Evolutionary conservation across 768 basidiomycete species (phyloP), one percentile per base, ranked within the genome.

Genomic region (Paxillus involutus): DNA sequence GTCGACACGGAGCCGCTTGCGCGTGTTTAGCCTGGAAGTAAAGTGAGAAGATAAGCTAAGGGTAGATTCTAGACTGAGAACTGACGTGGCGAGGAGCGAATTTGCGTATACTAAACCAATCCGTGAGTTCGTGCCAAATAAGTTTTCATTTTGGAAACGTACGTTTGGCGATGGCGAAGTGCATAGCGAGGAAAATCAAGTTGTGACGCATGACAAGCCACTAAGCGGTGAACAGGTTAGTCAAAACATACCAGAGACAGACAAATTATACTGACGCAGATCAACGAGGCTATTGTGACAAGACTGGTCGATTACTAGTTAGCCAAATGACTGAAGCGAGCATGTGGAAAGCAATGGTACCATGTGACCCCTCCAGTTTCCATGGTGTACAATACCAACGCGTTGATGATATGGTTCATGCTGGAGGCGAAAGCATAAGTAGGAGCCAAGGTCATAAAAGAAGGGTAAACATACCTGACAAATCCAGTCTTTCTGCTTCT

Each of bases 361-460:
- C 74, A 75, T 24, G 82, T 82, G 17, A 82, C 42, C 3, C 75
- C 63, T 39, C 81, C 82, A 14, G 76, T 80, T 59, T 83, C 82
- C 32, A 83, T 70, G 0, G 80, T 76, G 52, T 83, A 82, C 2
- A 80, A 56, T 47, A 82, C 78, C 57, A 82, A 59, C 0, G 69
- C 65, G 53, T 82, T 81, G 43, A 83, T 71, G 35, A 82, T 60
- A 32, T 75, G 72, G 49, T 79, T 78, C 66, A 83, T 67, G 54
- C 80, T 81, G 47, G 13, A 12, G 2, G 6, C 32, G 13, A 1
- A 0, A 49, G 13, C 8, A 21, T 59, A 30, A 55, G 43, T 17
- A 39, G 11, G 12, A 9, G 11, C 41, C 26, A 45, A 2, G 2
- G 0, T 4, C 9, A 1, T 3, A 35, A 30, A 3, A 14, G 4